These are phyloP conservation scores for Coemansia guatemalensis DNA, from an alignment of 192 early-diverging fungal genomes.

Conservation along the genomic window DNA sequence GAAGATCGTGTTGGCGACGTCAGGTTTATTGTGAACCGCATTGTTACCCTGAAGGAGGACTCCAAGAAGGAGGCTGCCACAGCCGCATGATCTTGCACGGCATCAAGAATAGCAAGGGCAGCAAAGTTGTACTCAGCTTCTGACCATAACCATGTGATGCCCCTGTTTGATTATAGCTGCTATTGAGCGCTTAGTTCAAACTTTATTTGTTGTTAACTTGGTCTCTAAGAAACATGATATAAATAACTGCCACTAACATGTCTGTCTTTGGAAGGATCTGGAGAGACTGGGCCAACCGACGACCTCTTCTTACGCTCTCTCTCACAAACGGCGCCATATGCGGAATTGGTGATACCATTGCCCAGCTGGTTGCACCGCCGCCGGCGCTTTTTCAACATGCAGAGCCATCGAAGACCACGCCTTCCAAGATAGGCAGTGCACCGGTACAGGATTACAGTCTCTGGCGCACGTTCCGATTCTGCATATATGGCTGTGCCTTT, in stretches of 20 bases:
- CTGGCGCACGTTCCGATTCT: slow-evolving; percentile 57
- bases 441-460: slow-evolving; percentile 9
- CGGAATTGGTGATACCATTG: slow-evolving; percentile 58
- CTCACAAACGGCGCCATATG: slow-evolving; percentile 65
- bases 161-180: neutral
- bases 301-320: slow-evolving; percentile 65
- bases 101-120: too few relatives aligned
- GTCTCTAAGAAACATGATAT: too few relatives aligned
- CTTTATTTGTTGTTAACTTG: too few relatives aligned
- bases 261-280: slow-evolving; percentile 10
- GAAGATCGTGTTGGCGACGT: slow-evolving; percentile 57
- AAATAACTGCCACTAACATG: neutral
- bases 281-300: slow-evolving; percentile 32
- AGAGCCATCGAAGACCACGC: neutral
- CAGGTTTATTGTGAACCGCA: slow-evolving; percentile 67
- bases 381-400: neutral
- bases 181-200: neutral
- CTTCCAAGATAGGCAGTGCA: neutral
- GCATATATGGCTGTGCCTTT: slow-evolving; percentile 62
- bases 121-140: neutral
- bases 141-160: neutral
- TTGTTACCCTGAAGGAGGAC: slow-evolving; percentile 72
- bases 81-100: neutral
- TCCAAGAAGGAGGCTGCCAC: slow-evolving; percentile 53
- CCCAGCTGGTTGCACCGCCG: slow-evolving; percentile 49